Evolutionary conservation across 2,329 filamentous ascomycete genomes (phyloP).

Genomic region (Colletotrichum paranaense): DNA sequence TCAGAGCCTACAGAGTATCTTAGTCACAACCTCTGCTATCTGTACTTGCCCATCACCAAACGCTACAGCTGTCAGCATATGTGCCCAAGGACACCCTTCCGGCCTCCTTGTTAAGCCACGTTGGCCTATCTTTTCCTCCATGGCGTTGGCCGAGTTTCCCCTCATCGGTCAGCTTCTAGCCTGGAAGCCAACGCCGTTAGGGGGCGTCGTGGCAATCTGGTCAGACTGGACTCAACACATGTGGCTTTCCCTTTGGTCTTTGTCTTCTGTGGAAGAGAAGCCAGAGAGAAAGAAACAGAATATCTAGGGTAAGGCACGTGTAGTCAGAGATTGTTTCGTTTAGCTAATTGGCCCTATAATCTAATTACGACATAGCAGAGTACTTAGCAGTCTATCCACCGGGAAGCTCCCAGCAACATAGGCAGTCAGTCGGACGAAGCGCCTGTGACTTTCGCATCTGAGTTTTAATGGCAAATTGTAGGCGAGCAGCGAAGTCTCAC

Average conservation of each 20-base stretch:
- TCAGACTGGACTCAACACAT: not conserved
- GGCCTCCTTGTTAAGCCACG: slow-evolving; percentile 21
- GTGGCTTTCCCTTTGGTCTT: not conserved
- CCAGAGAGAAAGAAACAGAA: not conserved
- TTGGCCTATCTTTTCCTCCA: not conserved
- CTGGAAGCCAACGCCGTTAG: slow-evolving; percentile 8
- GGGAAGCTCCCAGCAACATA: slow-evolving; percentile 8
- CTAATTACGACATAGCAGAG: not conserved
- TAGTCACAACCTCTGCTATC: not conserved
- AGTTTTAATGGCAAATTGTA: not conserved
- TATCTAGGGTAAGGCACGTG: not conserved
- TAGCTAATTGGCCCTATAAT: not conserved
- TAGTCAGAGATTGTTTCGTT: slow-evolving; percentile 11
- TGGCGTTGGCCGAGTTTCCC: not conserved
- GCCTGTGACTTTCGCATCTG: slow-evolving; percentile 1
- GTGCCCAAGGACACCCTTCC: slow-evolving; percentile 9
- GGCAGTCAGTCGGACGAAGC: not conserved
- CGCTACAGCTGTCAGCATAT: not conserved
- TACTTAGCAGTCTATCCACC: not conserved
- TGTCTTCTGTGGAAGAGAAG: not conserved
- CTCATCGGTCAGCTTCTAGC: not conserved
- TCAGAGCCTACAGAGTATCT: not conserved
- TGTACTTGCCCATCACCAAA: no score
- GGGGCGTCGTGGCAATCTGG: not conserved
- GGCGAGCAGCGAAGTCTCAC: slow-evolving; percentile 6